phyloP scores from a whole-genome alignment of 305 asterid genomes.

The Striga hermonthica region DNA sequence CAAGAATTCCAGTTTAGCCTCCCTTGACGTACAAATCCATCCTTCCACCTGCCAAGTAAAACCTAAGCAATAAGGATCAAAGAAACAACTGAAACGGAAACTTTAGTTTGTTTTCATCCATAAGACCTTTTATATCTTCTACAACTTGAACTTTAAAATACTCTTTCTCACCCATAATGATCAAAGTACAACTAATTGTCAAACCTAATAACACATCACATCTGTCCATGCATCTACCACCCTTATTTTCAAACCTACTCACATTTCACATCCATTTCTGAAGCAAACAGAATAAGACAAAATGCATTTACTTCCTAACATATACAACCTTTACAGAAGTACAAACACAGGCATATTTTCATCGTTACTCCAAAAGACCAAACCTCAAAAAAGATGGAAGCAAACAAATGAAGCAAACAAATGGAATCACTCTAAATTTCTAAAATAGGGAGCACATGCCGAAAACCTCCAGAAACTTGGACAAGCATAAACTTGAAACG shows the following conservation, averaged over 20 bases:
- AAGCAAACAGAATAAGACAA: background rate
- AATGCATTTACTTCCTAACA: background rate
- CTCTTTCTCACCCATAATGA: no score
- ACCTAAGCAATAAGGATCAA: constrained; percentile 16
- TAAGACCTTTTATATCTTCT: no score
- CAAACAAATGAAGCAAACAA: background rate
- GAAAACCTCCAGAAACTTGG: constrained; percentile 1
- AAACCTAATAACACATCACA: no score
- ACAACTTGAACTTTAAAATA: no score
- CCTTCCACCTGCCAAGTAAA: constrained; percentile 81
- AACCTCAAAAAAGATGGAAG: background rate
- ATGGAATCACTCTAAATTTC: constrained; percentile 6
- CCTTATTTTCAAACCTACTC: background rate
- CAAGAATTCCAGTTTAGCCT: constrained; percentile 76
- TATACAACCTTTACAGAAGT: background rate
- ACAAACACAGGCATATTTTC: background rate
- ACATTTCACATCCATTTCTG: background rate
- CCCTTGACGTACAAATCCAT: constrained; percentile 63
- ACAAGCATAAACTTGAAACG: constrained; percentile 17
- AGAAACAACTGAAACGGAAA: constrained; percentile 3
- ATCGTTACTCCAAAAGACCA: background rate
- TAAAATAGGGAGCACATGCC: constrained; percentile 19
- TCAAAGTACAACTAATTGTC: no score
- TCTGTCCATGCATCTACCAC: background rate
- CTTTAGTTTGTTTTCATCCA: background rate